These are phyloP conservation scores for Lyophyllum shimeji DNA, from an alignment of 768 basidiomycete species.

Conservation along the genomic window DNA sequence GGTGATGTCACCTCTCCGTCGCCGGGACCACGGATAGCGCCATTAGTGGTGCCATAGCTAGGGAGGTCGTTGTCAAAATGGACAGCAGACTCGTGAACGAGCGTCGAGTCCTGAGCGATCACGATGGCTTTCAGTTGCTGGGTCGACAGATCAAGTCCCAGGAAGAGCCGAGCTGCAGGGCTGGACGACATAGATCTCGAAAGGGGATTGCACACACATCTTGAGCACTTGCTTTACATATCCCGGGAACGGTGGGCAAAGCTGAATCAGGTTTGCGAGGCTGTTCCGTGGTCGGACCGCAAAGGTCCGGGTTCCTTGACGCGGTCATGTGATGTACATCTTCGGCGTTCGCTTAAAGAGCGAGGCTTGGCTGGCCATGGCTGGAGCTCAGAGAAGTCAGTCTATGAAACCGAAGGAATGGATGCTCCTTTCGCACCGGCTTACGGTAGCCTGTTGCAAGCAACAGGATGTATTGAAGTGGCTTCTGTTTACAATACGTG, in stretches of 20 bases:
- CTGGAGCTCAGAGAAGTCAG: no score
- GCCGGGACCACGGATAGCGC: slow-evolving; percentile 61
- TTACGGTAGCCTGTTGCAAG: no score
- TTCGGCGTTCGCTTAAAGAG: neutral
- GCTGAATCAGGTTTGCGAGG: neutral
- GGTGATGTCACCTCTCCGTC: slow-evolving; percentile 79
- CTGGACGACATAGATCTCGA: slow-evolving; percentile 12
- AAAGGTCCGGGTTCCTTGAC: neutral
- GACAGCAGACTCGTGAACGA: slow-evolving; percentile 70
- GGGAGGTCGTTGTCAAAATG: slow-evolving; percentile 83
- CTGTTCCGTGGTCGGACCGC: neutral
- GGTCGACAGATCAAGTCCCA: slow-evolving; percentile 86
- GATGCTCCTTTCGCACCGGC: no score
- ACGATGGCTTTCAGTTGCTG: slow-evolving; percentile 82
- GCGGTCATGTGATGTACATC: neutral
- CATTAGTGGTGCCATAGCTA: slow-evolving; percentile 62
- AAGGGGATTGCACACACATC: neutral
- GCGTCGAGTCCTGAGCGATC: slow-evolving; percentile 51
- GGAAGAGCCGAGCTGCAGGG: slow-evolving; percentile 42
- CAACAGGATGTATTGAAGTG: no score
- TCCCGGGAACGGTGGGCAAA: neutral
- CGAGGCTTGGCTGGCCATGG: no score
- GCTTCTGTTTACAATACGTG: no score
- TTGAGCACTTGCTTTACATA: neutral
- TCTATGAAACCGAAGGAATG: no score